Conservation (phyloP, 306 rosid genomes). For the Prunus dulcis region DNA sequence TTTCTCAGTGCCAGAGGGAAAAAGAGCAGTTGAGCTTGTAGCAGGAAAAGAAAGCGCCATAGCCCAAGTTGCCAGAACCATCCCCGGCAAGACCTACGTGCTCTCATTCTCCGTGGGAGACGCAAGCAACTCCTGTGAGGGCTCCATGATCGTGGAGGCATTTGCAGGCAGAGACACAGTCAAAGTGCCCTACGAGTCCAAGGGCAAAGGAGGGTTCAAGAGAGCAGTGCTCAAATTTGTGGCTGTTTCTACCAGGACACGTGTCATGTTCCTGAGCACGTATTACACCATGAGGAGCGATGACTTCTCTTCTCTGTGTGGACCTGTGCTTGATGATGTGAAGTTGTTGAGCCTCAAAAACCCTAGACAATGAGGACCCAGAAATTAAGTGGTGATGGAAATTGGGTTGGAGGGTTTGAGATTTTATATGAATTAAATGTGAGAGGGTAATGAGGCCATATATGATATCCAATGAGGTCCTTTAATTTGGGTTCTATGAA, state of each 20-base stretch:
- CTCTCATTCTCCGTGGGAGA: constrained; percentile 82
- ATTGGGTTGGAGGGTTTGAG: constrained; percentile 1
- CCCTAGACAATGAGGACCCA: constrained; percentile 24
- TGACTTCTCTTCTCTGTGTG: constrained; percentile 89
- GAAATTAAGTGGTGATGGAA: background rate
- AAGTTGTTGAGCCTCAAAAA: constrained; percentile 62
- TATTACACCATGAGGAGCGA: constrained; percentile 90
- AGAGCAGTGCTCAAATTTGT: constrained; percentile 68
- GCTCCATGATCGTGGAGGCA: constrained; percentile 86
- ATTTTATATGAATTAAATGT: constrained; percentile 2
- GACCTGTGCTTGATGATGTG: constrained; percentile 94
- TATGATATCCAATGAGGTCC: background rate
- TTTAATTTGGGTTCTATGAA: background rate
- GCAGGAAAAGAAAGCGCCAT: constrained; percentile 97
- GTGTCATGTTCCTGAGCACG: constrained; percentile 79
- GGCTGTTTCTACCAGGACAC: constrained; percentile 53
- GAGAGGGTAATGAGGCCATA: constrained; percentile 7
- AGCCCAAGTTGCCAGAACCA: constrained; percentile 79
- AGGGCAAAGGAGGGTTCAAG: constrained; percentile 86
- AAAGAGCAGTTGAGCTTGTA: constrained; percentile 74
- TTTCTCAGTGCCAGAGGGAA: constrained; percentile 76
- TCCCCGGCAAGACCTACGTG: constrained; percentile 61
- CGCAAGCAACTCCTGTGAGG: constrained; percentile 84
- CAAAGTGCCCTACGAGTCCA: constrained; percentile 84
- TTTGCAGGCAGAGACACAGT: constrained; percentile 69